phyloP scores from a whole-genome alignment of 2,329 filamentous ascomycete genomes.

The Nannizziopsis barbatae region DNA sequence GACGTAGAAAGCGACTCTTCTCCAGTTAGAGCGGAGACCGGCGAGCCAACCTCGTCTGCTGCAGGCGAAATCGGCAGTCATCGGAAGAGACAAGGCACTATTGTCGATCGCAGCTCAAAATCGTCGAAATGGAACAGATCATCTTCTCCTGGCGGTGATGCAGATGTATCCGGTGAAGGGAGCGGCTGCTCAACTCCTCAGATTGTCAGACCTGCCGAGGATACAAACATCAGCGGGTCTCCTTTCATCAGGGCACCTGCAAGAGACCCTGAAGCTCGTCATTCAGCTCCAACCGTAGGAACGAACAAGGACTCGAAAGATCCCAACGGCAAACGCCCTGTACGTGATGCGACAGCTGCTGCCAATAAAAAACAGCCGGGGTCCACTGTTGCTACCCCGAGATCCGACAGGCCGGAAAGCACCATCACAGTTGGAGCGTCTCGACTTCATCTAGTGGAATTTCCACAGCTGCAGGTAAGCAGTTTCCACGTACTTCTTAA shows the following conservation, averaged over 20 bases:
- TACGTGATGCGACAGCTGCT: background rate
- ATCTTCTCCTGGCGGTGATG: conserved; percentile 21
- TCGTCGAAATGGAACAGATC: conserved; percentile 23
- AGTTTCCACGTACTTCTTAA: background rate
- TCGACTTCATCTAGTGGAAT: conserved; percentile 74
- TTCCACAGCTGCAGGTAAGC: conserved; percentile 53
- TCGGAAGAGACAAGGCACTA: conserved; percentile 28
- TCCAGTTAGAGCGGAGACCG: background rate
- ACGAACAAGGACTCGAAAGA: conserved; percentile 3
- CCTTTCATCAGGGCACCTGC: conserved; percentile 39
- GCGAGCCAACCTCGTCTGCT: conserved; percentile 2
- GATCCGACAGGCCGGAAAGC: conserved; percentile 20
- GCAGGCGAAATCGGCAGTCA: conserved; percentile 13
- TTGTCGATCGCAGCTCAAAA: conserved; percentile 21
- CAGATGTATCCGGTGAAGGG: conserved; percentile 18
- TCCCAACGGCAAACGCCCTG: background rate
- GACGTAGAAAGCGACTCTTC: background rate
- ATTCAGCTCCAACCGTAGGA: conserved; percentile 5
- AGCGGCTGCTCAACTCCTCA: conserved; percentile 19
- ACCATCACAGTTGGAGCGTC: conserved; percentile 79
- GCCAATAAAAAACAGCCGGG: background rate
- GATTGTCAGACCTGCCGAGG: conserved; percentile 21
- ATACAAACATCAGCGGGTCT: conserved; percentile 37
- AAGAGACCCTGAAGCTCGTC: conserved; percentile 16
- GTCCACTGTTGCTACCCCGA: background rate